Evolutionary conservation across 139 green algal species (phyloP).

Genomic region (Chloropicon primus): DNA sequence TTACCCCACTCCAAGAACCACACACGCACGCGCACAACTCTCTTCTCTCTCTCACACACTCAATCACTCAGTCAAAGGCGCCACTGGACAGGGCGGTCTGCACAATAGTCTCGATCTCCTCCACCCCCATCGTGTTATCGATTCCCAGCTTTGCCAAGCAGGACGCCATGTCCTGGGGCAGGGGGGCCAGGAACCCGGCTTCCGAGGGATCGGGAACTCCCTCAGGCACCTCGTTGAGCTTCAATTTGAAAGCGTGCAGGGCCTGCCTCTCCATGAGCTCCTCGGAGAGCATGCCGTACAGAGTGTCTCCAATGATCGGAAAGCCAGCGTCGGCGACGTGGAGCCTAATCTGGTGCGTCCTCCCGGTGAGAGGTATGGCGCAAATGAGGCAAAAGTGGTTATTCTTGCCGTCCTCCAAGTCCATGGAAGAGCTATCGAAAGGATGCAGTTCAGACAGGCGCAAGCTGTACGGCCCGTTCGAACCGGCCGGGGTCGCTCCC

Average conservation of each 20-base stretch:
- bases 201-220: neutral
- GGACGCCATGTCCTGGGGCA: neutral
- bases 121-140: neutral
- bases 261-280: slow-evolving; percentile 5
- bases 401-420: neutral
- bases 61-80: no score
- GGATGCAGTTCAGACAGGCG: neutral
- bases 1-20: no score
- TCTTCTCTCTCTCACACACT: no score
- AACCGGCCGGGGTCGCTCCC: no score
- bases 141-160: slow-evolving; percentile 1
- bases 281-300: slow-evolving; percentile 30
- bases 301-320: slow-evolving; percentile 51
- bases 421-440: neutral
- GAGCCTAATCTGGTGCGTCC: slow-evolving; percentile 64
- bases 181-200: neutral
- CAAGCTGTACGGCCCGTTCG: no score
- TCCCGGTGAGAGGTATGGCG: slow-evolving; percentile 31
- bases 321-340: slow-evolving; percentile 46
- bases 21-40: no score
- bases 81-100: neutral
- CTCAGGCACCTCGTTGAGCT: neutral
- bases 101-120: neutral
- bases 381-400: neutral
- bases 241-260: slow-evolving; percentile 1